Base-by-base conservation (phyloP, 73 alveolate genomes). In the Tetrahymena malaccensis region DNA sequence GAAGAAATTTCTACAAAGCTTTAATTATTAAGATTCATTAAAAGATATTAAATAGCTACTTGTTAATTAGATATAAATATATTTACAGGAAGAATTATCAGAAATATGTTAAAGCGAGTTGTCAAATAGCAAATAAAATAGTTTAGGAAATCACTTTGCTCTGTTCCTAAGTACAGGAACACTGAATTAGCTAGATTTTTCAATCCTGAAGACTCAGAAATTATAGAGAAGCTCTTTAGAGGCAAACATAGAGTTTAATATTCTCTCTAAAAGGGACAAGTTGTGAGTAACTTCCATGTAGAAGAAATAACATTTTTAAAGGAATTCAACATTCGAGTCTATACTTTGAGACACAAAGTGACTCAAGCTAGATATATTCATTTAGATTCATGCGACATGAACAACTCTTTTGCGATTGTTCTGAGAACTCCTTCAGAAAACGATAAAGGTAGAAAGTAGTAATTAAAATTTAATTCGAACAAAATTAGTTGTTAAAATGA, bases 301-400 rank as follows among this genome's bases (percentile, higher is more conserved):
- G 89, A 70, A 70, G 89, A 70, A 19, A 70, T 70, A n/a, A 70
- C 89, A n/a, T 70, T 25, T 70, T 70, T 70, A 31, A 70, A 70
- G 89, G 89, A 70, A 70, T 70, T 70, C 89, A 70, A 70, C 37
- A 70, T 70, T 27, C 22, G 89, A 70, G 89, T 31, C 4, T 70
- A 70, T 70, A n/a, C 37, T 12, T 31, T 70, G 34, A 70, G 37
- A 33, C 98, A 97, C 85, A 93, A 93, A 17, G 94, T 43, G 12
- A 96, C 98, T 34, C 96, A 97, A 70, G 97, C 98, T 1, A 94
- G 95, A 84, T 97, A 97, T 89, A 27, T 97, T 35, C 98, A 97
- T 89, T 85, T 97, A 16, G 98, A 97, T 85, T 37, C 96, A 70
- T 85, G 96, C n/a, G 98, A 97, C 85, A 94, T 96, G 97, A 97